A percentile compares a stretch with the other conserved stretches of the same genome.
These are phyloP conservation scores for Entelexis paramagnoliae DNA, from an alignment of 1,139 yeast species.

Conservation along the genomic window DNA sequence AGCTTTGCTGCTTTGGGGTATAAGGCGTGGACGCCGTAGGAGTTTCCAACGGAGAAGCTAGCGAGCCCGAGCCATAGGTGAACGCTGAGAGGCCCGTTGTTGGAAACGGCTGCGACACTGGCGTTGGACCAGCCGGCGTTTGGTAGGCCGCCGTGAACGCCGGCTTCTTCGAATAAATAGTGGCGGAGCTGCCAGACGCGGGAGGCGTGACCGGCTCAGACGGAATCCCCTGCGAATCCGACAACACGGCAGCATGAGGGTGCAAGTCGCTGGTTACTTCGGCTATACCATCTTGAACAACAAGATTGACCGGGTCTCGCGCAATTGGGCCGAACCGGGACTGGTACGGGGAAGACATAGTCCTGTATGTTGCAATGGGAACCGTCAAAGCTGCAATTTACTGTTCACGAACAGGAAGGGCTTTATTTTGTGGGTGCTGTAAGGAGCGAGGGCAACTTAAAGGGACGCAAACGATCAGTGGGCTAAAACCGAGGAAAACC, in stretches of 20 bases:
- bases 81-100: neutral
- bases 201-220: constrained; percentile 21
- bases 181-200: constrained; percentile 5
- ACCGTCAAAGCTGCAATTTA: neutral
- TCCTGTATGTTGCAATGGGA: neutral
- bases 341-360: constrained; percentile 6
- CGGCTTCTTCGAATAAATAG: constrained; percentile 6
- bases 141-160: neutral
- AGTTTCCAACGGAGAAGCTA: constrained; percentile 2
- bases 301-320: constrained; percentile 5
- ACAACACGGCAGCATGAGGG: neutral
- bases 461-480: neutral
- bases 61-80: neutral
- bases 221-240: neutral
- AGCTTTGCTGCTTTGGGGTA: constrained; percentile 8
- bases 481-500: neutral
- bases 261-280: neutral
- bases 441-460: neutral
- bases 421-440: neutral
- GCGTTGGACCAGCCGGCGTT: neutral
- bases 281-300: neutral
- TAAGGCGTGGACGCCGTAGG: constrained; percentile 7
- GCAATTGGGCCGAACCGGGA: constrained; percentile 5
- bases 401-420: neutral
- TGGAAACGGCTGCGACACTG: neutral